Evolutionary conservation across 495 filamentous ascomycete genomes (phyloP), one percentile per base, ranked within the genome.

Genomic region (Mytilinidion resinicola): DNA sequence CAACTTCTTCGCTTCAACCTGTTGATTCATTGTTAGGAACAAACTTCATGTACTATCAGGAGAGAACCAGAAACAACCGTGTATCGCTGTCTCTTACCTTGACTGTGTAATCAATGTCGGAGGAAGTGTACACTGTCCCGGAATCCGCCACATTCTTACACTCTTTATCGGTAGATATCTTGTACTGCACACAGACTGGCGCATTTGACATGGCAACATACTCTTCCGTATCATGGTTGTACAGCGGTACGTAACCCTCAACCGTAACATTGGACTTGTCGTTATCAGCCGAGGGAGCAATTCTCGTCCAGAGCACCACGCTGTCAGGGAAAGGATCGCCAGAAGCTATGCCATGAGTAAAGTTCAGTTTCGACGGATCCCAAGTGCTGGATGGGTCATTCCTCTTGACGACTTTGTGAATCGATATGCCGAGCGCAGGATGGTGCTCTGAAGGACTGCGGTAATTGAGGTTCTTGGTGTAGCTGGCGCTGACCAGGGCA

Each of bases 271-370:
- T 84, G 47, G 76, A 79, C 36, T 74, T 51, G 53, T 82, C 82
- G 52, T 82, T 80, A 10, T 76, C 77, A 25, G 53, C 57, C 34
- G 74, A 73, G 21, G 85, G 85, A 6, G 82, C 77, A n/a, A 77
- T 73, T n/a, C 85, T 72, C 0, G 85, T 86, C 84, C 85, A 87
- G 0, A 88, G 74, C 54, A 88, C 83, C 1, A 87, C 79, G 17
- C 78, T 83, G 62, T 80, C 69, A 14, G 80, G 68, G 62, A 82
- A 86, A 2, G 85, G 85, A 61, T 88, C 85, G 9, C 85, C 85
- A 15, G 81, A 84, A n/a, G 85, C 85, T 10, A 87, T 77, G 57
- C 84, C 82, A 58, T 87, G 85, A 8, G 84, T 87, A 67, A 88
- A 87, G 59, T 78, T 77, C 43, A 86, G 70, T 56, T 76, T 60